Percentiles rank a stretch among this genome's conserved stretches.
Evolutionary conservation across 2,329 filamentous ascomycete genomes (phyloP).

Genomic region (Trichoderma brevicompactum): DNA sequence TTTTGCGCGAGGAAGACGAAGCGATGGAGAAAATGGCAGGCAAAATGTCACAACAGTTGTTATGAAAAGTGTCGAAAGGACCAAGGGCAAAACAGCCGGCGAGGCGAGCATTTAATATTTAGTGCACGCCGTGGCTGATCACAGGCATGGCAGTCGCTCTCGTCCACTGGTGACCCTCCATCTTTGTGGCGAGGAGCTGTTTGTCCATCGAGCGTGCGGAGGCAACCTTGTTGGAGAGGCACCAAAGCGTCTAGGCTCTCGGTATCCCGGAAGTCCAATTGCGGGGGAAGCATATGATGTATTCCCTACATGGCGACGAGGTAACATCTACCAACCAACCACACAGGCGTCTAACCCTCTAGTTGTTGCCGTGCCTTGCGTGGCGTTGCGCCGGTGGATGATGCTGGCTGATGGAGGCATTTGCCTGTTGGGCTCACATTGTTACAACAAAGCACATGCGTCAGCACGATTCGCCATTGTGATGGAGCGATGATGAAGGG

Average conservation of each 20-base stretch:
- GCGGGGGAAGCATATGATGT: constrained; percentile 28
- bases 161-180: constrained; percentile 43
- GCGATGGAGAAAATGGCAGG: not conserved
- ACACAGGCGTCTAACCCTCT: not conserved
- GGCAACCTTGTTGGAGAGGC: constrained; percentile 22
- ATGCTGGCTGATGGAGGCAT: constrained; percentile 3
- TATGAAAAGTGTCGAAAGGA: constrained; percentile 5
- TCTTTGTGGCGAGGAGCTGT: constrained; percentile 24
- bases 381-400: constrained; percentile 20
- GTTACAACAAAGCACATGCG: not conserved
- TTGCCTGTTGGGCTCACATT: not conserved
- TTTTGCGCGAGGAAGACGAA: constrained; percentile 10
- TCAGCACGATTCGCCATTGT: not conserved
- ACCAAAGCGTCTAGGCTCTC: constrained; percentile 18
- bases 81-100: not conserved
- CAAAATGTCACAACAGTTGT: not conserved
- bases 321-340: constrained; percentile 4
- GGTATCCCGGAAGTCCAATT: constrained; percentile 26
- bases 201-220: constrained; percentile 20
- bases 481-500: constrained; percentile 13
- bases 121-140: constrained; percentile 20
- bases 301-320: not conserved
- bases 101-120: constrained; percentile 27
- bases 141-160: constrained; percentile 28
- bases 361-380: constrained; percentile 26